Percentiles rank a stretch among this genome's conserved stretches.
Evolutionary conservation across 1,284 basidiomycete species (phyloP).

Genomic region (Clitocybe nebularis): DNA sequence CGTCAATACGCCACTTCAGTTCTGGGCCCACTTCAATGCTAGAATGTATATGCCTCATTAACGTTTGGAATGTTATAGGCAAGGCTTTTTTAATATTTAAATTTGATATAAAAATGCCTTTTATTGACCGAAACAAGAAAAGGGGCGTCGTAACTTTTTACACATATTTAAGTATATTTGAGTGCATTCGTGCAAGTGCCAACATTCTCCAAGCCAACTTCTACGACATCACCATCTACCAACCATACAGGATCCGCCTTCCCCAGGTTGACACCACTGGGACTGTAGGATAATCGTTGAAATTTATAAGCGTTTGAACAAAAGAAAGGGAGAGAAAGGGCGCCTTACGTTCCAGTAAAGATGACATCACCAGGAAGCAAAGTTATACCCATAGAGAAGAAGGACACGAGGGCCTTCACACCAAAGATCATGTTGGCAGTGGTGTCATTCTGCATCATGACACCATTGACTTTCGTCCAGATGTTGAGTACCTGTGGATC

Average conservation of each 20-base stretch:
- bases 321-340: neutral
- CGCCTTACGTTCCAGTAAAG: constrained; percentile 48
- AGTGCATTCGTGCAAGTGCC: constrained; percentile 34
- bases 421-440: constrained; percentile 43
- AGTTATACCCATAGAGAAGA: constrained; percentile 56
- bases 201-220: constrained; percentile 35
- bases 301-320: too few relatives aligned
- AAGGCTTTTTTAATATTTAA: too few relatives aligned
- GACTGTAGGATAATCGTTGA: constrained; percentile 17
- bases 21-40: too few relatives aligned
- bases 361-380: constrained; percentile 55
- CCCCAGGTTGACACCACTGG: constrained; percentile 32
- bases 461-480: constrained; percentile 46
- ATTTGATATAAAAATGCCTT: too few relatives aligned
- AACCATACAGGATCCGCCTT: constrained; percentile 33
- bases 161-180: constrained; percentile 25
- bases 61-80: too few relatives aligned
- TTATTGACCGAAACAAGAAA: too few relatives aligned
- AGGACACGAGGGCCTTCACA: constrained; percentile 42
- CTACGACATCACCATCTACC: constrained; percentile 35
- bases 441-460: constrained; percentile 43
- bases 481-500: constrained; percentile 44
- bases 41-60: too few relatives aligned
- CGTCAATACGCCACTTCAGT: too few relatives aligned
- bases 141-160: too few relatives aligned